Percentiles rank a stretch among this genome's conserved stretches.
These are phyloP conservation scores for Rhodotorula toruloides DNA, from an alignment of 768 basidiomycete genomes.

Conservation along the genomic window DNA sequence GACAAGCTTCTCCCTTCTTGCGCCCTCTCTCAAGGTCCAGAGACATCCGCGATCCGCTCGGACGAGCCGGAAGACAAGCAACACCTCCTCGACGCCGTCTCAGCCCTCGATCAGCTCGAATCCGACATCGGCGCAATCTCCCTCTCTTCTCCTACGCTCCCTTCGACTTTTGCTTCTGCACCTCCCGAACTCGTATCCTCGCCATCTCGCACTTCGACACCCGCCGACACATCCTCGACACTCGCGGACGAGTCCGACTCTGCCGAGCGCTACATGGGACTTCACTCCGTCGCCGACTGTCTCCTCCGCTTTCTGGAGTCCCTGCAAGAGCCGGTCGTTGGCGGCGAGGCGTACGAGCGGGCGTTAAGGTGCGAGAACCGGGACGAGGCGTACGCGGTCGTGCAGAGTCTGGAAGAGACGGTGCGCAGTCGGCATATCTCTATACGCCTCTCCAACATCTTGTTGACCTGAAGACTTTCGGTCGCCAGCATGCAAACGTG, in stretches of 20 bases:
- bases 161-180: not conserved
- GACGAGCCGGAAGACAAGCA: not conserved
- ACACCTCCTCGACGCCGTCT: constrained; percentile 19
- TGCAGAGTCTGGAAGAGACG: constrained; percentile 7
- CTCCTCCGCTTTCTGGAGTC: constrained; percentile 7
- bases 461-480: not conserved
- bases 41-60: no score
- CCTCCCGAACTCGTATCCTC: not conserved
- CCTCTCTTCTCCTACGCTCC: not conserved
- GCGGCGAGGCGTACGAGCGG: not conserved
- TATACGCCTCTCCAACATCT: no score
- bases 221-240: not conserved
- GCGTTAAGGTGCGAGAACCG: constrained; percentile 11
- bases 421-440: not conserved
- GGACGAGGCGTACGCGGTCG: constrained; percentile 25
- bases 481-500: constrained; percentile 23
- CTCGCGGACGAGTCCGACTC: not conserved
- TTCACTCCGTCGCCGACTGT: constrained; percentile 12
- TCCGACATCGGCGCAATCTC: constrained; percentile 30
- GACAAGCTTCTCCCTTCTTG: not conserved
- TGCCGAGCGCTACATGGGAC: not conserved
- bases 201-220: not conserved
- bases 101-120: constrained; percentile 15
- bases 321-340: constrained; percentile 27
- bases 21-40: not conserved